Evolutionary conservation across 768 basidiomycete genomes (phyloP).

Genomic region (Termitomyces sp.): DNA sequence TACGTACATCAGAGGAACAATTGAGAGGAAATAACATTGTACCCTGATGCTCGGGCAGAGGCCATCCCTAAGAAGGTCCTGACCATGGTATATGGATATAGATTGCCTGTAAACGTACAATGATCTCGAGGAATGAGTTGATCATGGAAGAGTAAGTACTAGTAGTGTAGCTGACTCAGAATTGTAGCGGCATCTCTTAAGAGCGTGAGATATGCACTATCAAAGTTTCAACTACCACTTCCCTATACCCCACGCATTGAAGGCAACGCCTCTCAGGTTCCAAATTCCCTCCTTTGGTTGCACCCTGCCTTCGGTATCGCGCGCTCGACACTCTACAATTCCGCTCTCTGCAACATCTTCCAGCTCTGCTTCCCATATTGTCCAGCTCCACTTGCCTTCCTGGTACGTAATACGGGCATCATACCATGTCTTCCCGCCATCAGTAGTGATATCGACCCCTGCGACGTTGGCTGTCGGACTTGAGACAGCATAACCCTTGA

Average conservation of each 20-base stretch:
- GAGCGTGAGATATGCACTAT: too few relatives aligned
- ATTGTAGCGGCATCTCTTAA: too few relatives aligned
- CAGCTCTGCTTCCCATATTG: slow-evolving; percentile 56
- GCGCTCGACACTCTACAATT: slow-evolving; percentile 43
- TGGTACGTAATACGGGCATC: slow-evolving; percentile 50
- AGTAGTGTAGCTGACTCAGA: too few relatives aligned
- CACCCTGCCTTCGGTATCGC: slow-evolving; percentile 38
- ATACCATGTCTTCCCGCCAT: slow-evolving; percentile 48
- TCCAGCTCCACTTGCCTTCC: slow-evolving; percentile 69
- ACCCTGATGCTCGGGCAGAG: too few relatives aligned
- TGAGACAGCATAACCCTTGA: slow-evolving; percentile 56
- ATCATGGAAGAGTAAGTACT: too few relatives aligned
- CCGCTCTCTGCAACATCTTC: slow-evolving; percentile 26
- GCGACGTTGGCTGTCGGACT: slow-evolving; percentile 38
- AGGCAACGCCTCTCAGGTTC: slow-evolving; percentile 67
- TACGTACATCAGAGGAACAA: too few relatives aligned
- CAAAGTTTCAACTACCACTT: neutral
- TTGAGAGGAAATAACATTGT: too few relatives aligned
- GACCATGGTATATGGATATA: too few relatives aligned
- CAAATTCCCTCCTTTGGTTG: slow-evolving; percentile 48
- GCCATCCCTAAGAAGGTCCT: too few relatives aligned
- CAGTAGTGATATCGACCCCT: slow-evolving; percentile 43
- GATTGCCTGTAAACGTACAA: too few relatives aligned
- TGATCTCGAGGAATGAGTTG: too few relatives aligned
- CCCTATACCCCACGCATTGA: slow-evolving; percentile 39